A percentile compares a stretch with the other conserved stretches of the same genome.
Conservation (phyloP, 805 yeast genomes). For the Kazachstania africana region DNA sequence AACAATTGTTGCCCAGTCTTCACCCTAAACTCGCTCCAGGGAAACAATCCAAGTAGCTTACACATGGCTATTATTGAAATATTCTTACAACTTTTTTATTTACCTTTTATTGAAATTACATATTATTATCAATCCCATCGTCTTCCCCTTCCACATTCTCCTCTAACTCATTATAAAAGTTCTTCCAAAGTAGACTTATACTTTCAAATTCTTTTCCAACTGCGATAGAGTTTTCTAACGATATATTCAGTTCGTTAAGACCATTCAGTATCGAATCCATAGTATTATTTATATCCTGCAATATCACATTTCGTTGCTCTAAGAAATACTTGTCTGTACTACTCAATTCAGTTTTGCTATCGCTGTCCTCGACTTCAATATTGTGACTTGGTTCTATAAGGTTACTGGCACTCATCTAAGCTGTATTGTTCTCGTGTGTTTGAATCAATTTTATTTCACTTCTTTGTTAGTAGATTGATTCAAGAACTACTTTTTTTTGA, state of each 20-base stretch:
- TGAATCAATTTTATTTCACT: no score
- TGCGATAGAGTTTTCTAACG: constrained; percentile 54
- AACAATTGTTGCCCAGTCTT: constrained; percentile 1
- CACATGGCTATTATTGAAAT: no score
- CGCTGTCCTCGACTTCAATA: no score
- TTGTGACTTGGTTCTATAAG: no score
- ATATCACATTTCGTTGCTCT: constrained; percentile 20
- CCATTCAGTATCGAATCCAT: constrained; percentile 58
- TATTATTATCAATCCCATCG: background rate
- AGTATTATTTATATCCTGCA: constrained; percentile 26
- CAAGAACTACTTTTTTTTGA: no score
- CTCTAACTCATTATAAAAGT: constrained; percentile 45
- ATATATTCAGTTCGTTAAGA: constrained; percentile 52
- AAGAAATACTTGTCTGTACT: constrained; percentile 17
- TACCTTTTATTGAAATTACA: no score
- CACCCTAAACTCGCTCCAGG: constrained; percentile 2
- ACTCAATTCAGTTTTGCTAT: no score
- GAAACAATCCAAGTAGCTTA: no score
- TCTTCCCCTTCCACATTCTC: constrained; percentile 3
- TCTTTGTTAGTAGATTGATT: no score
- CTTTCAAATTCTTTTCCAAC: constrained; percentile 69
- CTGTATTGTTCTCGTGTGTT: no score
- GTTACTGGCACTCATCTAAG: no score
- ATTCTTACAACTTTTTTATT: background rate
- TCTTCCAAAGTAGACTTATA: constrained; percentile 59